Conservation (phyloP, 441 rosid genomes). For the Eugenia klotzschiana region DNA sequence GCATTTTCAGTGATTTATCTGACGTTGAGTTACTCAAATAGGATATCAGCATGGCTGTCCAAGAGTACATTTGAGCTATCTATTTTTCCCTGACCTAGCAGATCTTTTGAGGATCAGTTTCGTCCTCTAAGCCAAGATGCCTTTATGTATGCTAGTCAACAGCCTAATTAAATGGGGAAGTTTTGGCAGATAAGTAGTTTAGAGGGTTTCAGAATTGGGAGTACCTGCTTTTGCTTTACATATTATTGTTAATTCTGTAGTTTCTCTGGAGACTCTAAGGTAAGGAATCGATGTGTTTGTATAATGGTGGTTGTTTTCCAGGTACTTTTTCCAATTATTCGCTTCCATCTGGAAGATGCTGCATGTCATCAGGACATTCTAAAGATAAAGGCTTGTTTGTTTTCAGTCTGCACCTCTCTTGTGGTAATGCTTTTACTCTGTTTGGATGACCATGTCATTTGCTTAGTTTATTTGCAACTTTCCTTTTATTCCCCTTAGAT, state of each 20-base stretch:
- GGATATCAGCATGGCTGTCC: background rate
- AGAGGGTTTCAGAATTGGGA: background rate
- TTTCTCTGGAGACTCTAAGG: background rate
- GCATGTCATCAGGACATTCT: conserved; percentile 29
- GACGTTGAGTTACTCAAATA: background rate
- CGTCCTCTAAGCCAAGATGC: background rate
- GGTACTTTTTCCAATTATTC: conserved; percentile 64
- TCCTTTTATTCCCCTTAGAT: background rate
- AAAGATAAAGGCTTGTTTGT: conserved; percentile 68
- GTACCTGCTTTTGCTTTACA: background rate
- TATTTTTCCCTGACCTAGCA: background rate
- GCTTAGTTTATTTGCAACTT: background rate
- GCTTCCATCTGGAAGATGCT: conserved; percentile 33
- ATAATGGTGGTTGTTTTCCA: conserved; percentile 2
- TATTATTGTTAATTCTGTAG: background rate
- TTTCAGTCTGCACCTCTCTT: conserved; percentile 73
- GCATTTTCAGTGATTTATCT: background rate
- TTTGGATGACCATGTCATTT: background rate
- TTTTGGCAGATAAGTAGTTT: background rate
- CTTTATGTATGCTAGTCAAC: background rate
- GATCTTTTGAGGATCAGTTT: background rate
- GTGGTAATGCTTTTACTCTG: conserved; percentile 37
- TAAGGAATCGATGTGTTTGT: background rate
- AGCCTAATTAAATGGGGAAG: background rate
- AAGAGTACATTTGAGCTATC: background rate